Evolutionary conservation across 2,329 filamentous ascomycete genomes (phyloP).

Genomic region (Hymenoscyphus scutula): DNA sequence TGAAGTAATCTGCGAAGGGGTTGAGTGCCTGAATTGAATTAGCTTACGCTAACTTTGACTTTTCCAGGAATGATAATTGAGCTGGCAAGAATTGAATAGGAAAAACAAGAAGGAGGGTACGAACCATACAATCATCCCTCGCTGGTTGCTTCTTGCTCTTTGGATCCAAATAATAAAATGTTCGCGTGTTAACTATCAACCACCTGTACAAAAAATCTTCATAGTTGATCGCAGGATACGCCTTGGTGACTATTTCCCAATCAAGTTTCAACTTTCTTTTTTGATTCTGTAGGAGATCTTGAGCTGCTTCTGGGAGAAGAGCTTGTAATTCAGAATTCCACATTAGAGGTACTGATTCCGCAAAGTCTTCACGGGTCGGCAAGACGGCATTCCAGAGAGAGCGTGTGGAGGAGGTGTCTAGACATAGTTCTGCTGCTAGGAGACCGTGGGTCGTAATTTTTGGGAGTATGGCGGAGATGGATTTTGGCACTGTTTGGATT

Average conservation of each 20-base stretch:
- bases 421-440: conserved; percentile 65
- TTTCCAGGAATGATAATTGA: neutral
- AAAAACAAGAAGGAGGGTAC: neutral
- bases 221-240: conserved; percentile 40
- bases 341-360: conserved; percentile 53
- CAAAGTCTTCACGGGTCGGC: conserved; percentile 61
- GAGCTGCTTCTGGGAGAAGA: conserved; percentile 46
- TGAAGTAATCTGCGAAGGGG: conserved; percentile 73
- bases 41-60: neutral
- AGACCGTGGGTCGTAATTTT: conserved; percentile 66
- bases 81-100: neutral
- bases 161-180: conserved; percentile 52
- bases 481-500: conserved; percentile 55
- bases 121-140: conserved; percentile 55
- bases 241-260: conserved; percentile 44
- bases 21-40: conserved; percentile 50
- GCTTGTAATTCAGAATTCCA: conserved; percentile 46
- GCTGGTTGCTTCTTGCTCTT: conserved; percentile 30
- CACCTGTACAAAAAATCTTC: conserved; percentile 53
- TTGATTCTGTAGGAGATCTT: conserved; percentile 53
- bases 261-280: conserved; percentile 49
- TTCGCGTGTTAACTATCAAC: conserved; percentile 61
- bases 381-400: conserved; percentile 64
- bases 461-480: conserved; percentile 52
- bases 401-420: conserved; percentile 49